phyloP scores from a whole-genome alignment of 768 basidiomycete genomes.

The Pseudohyphozyma bogoriensis region DNA sequence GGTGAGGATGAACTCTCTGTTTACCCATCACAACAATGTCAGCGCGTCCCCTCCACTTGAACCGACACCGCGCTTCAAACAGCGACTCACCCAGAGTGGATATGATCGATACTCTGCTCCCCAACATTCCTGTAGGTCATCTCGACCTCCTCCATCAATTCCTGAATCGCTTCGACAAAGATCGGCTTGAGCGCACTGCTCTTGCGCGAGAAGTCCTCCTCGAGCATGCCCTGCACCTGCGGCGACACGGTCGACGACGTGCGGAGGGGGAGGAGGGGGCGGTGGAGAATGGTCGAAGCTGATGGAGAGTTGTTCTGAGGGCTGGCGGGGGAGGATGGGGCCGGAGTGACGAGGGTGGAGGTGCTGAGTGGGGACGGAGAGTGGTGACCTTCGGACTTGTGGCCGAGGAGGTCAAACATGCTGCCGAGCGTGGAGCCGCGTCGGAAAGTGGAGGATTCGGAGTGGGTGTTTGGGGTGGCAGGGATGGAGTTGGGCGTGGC shows the following conservation, averaged over 20 bases:
- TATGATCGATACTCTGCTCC: constrained; percentile 87
- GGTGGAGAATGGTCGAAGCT: not conserved
- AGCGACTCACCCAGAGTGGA: constrained; percentile 86
- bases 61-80: no score
- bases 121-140: constrained; percentile 90
- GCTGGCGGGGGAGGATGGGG: not conserved
- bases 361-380: not conserved
- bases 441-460: constrained; percentile 14
- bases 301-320: not conserved
- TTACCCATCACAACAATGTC: not conserved
- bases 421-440: constrained; percentile 10
- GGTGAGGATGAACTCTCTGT: constrained; percentile 85
- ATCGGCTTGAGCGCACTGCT: constrained; percentile 61
- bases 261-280: not conserved
- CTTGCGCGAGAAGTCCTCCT: constrained; percentile 37
- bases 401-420: constrained; percentile 29
- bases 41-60: not conserved
- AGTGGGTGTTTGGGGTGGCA: constrained; percentile 8
- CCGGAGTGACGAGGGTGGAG: not conserved
- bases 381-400: constrained; percentile 5
- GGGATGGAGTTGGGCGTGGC: constrained; percentile 8
- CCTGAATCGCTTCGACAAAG: constrained; percentile 92
- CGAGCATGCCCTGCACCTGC: constrained; percentile 7
- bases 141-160: constrained; percentile 89
- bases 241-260: not conserved